Evolutionary conservation across 1,284 basidiomycete genomes (phyloP).

Genomic region (Sanghuangporus weigelae): DNA sequence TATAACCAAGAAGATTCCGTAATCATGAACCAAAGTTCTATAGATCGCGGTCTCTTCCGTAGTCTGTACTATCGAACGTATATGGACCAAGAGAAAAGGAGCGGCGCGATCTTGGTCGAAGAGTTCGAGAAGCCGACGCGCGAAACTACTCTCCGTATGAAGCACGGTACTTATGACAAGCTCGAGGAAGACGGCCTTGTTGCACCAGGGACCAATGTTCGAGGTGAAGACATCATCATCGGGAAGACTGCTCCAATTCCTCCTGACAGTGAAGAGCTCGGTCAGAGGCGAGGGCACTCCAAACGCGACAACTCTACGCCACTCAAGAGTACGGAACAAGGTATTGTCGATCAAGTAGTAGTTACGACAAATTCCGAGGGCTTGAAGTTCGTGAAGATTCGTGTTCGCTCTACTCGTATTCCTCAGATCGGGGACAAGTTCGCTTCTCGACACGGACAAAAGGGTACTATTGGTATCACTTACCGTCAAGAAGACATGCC

Average conservation of each 20-base stretch:
- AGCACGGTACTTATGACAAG: conserved; percentile 98
- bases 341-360: conserved; percentile 96
- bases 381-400: conserved; percentile 98
- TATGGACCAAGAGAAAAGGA: conserved; percentile 98
- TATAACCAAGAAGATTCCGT: conserved; percentile 99
- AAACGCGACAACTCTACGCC: conserved; percentile 95
- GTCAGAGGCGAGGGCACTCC: conserved; percentile 88
- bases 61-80: conserved; percentile 99
- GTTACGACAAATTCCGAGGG: conserved; percentile 96
- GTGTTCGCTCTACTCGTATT: conserved; percentile 91
- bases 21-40: conserved; percentile 99
- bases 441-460: conserved; percentile 98
- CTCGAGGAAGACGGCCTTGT: conserved; percentile 95
- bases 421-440: conserved; percentile 99
- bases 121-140: conserved; percentile 97
- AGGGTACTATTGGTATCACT: conserved; percentile 98
- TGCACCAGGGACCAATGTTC: conserved; percentile 91
- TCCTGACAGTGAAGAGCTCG: conserved; percentile 94
- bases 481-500: conserved; percentile 99
- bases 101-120: conserved; percentile 87
- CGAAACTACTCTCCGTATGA: conserved; percentile 93
- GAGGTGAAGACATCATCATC: conserved; percentile 98
- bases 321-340: conserved; percentile 96
- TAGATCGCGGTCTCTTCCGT: conserved; percentile 96
- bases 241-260: conserved; percentile 98